Base-by-base conservation (phyloP, 768 basidiomycete species). In the Boletales sp. region DNA sequence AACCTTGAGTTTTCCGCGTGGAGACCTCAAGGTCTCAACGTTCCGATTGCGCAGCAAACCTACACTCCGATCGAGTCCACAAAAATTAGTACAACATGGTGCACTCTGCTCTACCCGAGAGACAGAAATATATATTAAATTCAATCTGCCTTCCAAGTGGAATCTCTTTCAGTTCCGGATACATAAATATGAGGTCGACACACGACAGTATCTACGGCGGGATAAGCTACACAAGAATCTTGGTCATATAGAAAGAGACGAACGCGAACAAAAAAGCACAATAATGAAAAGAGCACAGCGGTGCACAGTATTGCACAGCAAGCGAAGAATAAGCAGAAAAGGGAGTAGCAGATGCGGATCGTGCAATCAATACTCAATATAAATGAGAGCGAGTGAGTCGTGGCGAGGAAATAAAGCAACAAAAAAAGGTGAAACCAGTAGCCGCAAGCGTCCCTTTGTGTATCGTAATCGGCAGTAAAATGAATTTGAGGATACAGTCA, bases 191-290 rank as follows among this genome's bases (percentile, higher is more conserved):
- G 48, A 45, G 43, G 47, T 32, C 45, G 58, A 54, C 51, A 35
- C 50, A 45, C 47, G 42, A 42, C 60, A 55, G 53, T 62, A 61
- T 65, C 64, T 65, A 63, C 52, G 58, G 46, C 52, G 61, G 45
- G 61, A 50, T 64, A 64, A 61, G 64, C 62, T 64, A 64, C 24
- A 27, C 62, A 66, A 57, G 63, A 57, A 47, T 62, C 41, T 31
- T 27, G 24, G 24, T 27, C 24, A 27, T 27, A 27, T 27, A 27
- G 24, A 27, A 27, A 27, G 24, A 27, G 24, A 7, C 24, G 24
- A 27, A 27, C 6, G 4, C 24, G 24, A 7, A 7, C 24, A 37
- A 43, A 21, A 40, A 24, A 32, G 15, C n/a, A 48, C 18, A 50
- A 52, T 43, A 61, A 59, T 55, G 59, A 51, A 52, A 45, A 49